Conservation (phyloP, 305 asterid genomes). For the Petunia hybrid region DNA sequence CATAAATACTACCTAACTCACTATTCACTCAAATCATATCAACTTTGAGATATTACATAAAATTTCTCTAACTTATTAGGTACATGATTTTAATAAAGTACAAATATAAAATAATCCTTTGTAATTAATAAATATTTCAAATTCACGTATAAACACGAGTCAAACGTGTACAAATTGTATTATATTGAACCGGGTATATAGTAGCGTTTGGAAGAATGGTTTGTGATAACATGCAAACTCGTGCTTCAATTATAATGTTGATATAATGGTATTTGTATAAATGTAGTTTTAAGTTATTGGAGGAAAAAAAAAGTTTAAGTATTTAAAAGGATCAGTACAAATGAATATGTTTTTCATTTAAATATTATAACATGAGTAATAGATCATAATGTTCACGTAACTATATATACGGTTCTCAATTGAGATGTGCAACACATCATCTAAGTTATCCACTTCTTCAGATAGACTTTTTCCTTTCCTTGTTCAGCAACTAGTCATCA, state of each 20-base stretch:
- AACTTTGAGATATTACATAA: too few relatives aligned
- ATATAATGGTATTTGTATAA: neutral
- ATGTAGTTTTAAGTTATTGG: too few relatives aligned
- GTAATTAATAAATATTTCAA: too few relatives aligned
- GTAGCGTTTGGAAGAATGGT: neutral
- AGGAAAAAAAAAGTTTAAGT: too few relatives aligned
- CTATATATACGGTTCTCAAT: neutral
- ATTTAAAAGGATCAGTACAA: neutral
- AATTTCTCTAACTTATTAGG: too few relatives aligned
- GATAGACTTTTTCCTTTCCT: neutral
- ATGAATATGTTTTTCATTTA: neutral
- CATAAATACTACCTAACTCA: too few relatives aligned
- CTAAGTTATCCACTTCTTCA: neutral
- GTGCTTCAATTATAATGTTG: neutral
- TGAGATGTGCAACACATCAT: neutral
- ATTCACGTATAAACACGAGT: too few relatives aligned
- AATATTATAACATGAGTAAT: neutral
- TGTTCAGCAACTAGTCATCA: neutral
- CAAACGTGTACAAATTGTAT: neutral
- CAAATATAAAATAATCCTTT: too few relatives aligned
- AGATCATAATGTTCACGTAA: neutral
- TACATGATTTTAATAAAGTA: too few relatives aligned
- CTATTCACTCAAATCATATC: too few relatives aligned
- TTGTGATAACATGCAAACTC: neutral
- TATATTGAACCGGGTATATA: neutral